Base-by-base conservation (phyloP, 352 stramenopile species). In the Aphanomyces astaci region DNA sequence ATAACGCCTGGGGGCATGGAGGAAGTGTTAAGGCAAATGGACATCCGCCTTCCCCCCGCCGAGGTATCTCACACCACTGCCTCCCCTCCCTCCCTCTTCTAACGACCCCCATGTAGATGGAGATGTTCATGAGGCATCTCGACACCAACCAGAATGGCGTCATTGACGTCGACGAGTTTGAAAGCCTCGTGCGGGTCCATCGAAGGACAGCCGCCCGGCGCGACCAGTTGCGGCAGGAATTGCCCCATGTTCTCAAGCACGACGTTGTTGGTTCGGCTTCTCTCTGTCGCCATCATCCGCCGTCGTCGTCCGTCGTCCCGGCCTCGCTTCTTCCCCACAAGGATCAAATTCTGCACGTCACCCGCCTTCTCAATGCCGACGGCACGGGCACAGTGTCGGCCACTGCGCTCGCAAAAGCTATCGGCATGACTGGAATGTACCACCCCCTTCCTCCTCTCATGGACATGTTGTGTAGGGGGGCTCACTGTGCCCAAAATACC, bases 101-200 rank as follows among this genome's bases (percentile, higher is more conserved):
- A n/a, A n/a, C n/a, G n/a, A n/a, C n/a, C n/a, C n/a, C n/a, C n/a
- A 27, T 22, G 19, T 49, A 68, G 62, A 36, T 68, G 7, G 40
- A 81, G 24, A 80, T 82, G 13, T 90, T 93, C 43, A 86, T 92
- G 68, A 74, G 77, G 17, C 78, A 90, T 39, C 88, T 94, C 24
- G 83, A 93, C 74, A 90, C 89, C 46, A 84, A 94, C 63, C 82
- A 84, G 9, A 90, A 94, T 24, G 83, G 83, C 5, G 87, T 80
- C 2, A 92, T 95, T 63, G 83, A 95, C 46, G 78, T 95, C 31
- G 83, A 94, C 67, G 84, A 93, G 59, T 93, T 95, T 53, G 83
- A 92, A 65, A 85, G 89, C 63, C 71, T 95, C 10, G 76, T 93
- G 46, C 86, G 86, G 10, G 77, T 90, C 27, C 79, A 84, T 0